Conservation (phyloP, 1,284 basidiomycete genomes). For the Cryptococcus sp. region DNA sequence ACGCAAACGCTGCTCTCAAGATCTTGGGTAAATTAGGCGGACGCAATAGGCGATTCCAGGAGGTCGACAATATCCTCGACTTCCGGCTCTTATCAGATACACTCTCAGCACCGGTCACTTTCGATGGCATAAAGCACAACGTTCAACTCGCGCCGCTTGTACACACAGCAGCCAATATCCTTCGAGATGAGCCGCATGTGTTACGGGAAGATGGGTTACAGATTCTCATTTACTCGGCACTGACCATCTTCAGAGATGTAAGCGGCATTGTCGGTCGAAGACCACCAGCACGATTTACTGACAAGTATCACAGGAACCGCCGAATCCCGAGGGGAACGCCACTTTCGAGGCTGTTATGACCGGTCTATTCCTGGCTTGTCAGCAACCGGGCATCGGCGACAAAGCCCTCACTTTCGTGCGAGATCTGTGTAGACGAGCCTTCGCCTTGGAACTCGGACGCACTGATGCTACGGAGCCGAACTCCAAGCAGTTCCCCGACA, state of each 20-base stretch:
- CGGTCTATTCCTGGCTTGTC: conserved; percentile 42
- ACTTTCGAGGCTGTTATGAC: conserved; percentile 42
- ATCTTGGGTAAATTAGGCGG: conserved; percentile 98
- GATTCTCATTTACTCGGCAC: conserved; percentile 73
- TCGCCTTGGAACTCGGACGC: conserved; percentile 41
- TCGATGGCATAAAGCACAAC: conserved; percentile 68
- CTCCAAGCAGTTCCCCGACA: conserved; percentile 28
- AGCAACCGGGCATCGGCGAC: conserved; percentile 27
- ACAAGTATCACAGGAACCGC: conserved; percentile 26
- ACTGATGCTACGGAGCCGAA: conserved; percentile 24
- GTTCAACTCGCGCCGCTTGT: conserved; percentile 74
- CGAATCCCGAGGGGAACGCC: conserved; percentile 37
- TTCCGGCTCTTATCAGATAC: conserved; percentile 71
- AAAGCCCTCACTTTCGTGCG: conserved; percentile 42
- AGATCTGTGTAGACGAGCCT: conserved; percentile 38
- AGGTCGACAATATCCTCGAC: conserved; percentile 74
- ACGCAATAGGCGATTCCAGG: conserved; percentile 82
- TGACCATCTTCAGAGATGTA: conserved; percentile 76
- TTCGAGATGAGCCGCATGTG: conserved; percentile 63
- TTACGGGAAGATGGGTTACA: conserved; percentile 76
- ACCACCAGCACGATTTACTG: neutral
- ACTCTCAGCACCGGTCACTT: conserved; percentile 70
- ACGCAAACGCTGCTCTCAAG: conserved; percentile 92
- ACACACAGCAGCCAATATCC: conserved; percentile 67
- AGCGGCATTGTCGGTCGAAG: conserved; percentile 19